A percentile compares a stretch with the other conserved stretches of the same genome.
Evolutionary conservation across 2,329 filamentous ascomycete species (phyloP).

Genomic region (Trichophyton simii): DNA sequence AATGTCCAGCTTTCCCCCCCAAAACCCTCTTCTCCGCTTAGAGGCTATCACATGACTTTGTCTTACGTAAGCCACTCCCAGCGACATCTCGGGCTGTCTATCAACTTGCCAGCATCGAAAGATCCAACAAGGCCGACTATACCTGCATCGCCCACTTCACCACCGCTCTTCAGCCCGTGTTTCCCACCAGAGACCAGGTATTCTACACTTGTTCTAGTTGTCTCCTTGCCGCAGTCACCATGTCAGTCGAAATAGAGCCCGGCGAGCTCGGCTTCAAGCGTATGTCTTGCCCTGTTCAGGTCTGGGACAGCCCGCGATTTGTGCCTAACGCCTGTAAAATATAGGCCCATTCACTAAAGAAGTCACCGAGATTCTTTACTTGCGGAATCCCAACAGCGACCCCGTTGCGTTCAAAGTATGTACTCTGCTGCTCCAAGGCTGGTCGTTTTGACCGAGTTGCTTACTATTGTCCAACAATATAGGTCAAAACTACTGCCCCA

Average conservation of each 20-base stretch:
- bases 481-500: conserved; percentile 98
- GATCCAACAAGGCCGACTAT: background rate
- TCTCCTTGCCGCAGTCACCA: conserved; percentile 33
- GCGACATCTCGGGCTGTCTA: background rate
- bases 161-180: background rate
- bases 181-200: background rate
- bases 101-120: background rate
- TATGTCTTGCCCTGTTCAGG: conserved; percentile 30
- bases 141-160: background rate
- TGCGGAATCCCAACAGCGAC: conserved; percentile 46
- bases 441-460: background rate
- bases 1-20: too few species aligned
- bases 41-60: background rate
- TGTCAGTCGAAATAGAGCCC: conserved; percentile 93
- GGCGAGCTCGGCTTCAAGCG: conserved; percentile 85
- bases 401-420: conserved; percentile 52
- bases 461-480: conserved; percentile 17
- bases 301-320: conserved; percentile 5
- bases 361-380: conserved; percentile 48
- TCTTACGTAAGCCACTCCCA: background rate
- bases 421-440: background rate
- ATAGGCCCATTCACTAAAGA: conserved; percentile 52
- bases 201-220: background rate
- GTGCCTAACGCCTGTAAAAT: conserved; percentile 17
- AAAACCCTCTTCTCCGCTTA: too few species aligned